Conservation (phyloP, 2,329 filamentous ascomycete genomes). For the Diaporthe sp. region DNA sequence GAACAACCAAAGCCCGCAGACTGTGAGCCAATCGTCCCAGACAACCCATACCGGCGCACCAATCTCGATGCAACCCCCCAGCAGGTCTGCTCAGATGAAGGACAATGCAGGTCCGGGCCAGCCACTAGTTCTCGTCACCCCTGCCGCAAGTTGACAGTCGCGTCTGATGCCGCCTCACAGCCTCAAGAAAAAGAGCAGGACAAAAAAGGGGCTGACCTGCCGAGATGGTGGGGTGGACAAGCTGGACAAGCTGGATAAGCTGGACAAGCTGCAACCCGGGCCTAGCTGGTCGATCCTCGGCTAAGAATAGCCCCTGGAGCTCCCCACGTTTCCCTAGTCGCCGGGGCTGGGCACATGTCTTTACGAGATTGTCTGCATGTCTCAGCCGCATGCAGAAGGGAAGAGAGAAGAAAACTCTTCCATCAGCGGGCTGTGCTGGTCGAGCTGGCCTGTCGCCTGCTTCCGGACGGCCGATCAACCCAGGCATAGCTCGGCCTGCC, state of each 20-base stretch:
- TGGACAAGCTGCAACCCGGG: constrained; percentile 29
- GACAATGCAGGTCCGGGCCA: constrained; percentile 20
- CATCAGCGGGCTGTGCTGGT: constrained; percentile 12
- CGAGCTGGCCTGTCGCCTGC: constrained; percentile 16
- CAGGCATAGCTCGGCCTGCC: constrained; percentile 19
- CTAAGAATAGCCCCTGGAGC: constrained; percentile 31
- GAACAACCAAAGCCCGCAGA: not conserved
- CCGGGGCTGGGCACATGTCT: constrained; percentile 20
- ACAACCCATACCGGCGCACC: not conserved
- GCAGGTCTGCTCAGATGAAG: constrained; percentile 18
- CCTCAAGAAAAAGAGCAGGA: constrained; percentile 7
- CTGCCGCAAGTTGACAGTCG: constrained; percentile 22
- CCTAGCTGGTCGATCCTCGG: constrained; percentile 25
- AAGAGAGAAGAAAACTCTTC: constrained; percentile 4
- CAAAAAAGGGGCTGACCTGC: constrained; percentile 16
- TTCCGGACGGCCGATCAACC: constrained; percentile 11
- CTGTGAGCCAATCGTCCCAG: constrained; percentile 11
- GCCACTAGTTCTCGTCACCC: constrained; percentile 18
- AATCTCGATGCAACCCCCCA: constrained; percentile 24
- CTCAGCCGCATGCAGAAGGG: constrained; percentile 8
- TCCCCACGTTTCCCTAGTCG: constrained; percentile 30
- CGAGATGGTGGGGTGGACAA: constrained; percentile 26
- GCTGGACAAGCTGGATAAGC: too few relatives aligned
- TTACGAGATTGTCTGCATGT: constrained; percentile 24
- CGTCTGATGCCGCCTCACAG: constrained; percentile 18